These are phyloP conservation scores for Protomyces inundatus DNA, from an alignment of 1,139 yeast genomes.

Conservation along the genomic window DNA sequence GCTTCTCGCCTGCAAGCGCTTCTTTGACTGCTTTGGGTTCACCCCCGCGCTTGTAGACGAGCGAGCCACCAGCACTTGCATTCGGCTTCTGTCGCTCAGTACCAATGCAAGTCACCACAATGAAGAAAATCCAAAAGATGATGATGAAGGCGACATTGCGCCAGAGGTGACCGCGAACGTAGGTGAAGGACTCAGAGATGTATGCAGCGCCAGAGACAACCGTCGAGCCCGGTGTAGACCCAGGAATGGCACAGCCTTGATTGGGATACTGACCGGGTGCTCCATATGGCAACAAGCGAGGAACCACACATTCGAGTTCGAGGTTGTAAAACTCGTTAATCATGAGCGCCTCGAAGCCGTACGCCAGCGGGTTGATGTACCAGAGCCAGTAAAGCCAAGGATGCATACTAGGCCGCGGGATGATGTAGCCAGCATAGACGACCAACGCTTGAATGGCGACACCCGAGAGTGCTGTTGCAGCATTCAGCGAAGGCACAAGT, in stretches of 20 bases:
- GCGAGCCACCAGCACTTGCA: conserved; percentile 79
- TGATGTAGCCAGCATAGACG: conserved; percentile 71
- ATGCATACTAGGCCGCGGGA: conserved; percentile 52
- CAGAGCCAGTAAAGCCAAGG: conserved; percentile 82
- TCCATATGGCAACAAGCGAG: conserved; percentile 51
- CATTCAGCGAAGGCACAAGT: conserved; percentile 52
- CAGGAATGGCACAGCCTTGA: conserved; percentile 47
- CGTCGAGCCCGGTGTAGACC: conserved; percentile 46
- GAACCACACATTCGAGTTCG: conserved; percentile 43
- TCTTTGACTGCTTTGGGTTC: conserved; percentile 37
- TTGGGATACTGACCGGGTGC: conserved; percentile 39
- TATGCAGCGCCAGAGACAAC: conserved; percentile 51
- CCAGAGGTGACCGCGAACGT: conserved; percentile 54
- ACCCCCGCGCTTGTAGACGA: conserved; percentile 52
- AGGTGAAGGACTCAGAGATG: conserved; percentile 42
- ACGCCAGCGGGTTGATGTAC: conserved; percentile 65
- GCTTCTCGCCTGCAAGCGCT: conserved; percentile 31
- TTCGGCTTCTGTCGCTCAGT: conserved; percentile 49
- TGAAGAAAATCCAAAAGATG: conserved; percentile 53
- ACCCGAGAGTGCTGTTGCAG: conserved; percentile 71
- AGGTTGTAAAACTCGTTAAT: conserved; percentile 54
- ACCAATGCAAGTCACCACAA: conserved; percentile 51
- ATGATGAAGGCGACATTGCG: conserved; percentile 59
- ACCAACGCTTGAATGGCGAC: conserved; percentile 55
- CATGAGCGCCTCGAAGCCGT: conserved; percentile 64